Evolutionary conservation across 1,284 basidiomycete species (phyloP), one percentile per base, ranked within the genome.

Genomic region (Irpex sp.): DNA sequence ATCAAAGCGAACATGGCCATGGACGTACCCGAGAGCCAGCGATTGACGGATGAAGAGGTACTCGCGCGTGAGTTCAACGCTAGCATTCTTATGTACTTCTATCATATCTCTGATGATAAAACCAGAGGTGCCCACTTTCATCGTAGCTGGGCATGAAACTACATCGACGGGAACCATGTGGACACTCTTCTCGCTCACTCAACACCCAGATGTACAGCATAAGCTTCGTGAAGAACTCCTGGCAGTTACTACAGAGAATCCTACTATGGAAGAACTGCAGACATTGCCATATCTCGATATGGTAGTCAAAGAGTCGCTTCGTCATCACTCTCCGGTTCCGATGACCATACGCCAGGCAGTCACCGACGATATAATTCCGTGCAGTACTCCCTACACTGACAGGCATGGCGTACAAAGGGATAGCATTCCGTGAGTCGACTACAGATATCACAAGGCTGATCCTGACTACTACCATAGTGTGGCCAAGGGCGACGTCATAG

Each of bases 241-340:
- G 11, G 77, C 81, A 0, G 76, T 90, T 9, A 27, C 71, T 3
- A 78, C 77, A 2, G 78, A 80, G 20, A 76, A 70, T 0, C 82
- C 81, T 1, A 85, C 87, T 0, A 90, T 91, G 87, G 91, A 92
- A 15, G 85, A 91, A 66, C 83, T 93, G n/a, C 86, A 87, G 70
- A 79, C 84, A 81, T 83, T 20, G n/a, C n/a, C n/a, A n/a, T n/a
- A n/a, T n/a, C n/a, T n/a, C n/a, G n/a, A n/a, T n/a, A n/a, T n/a
- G n/a, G 90, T 95, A 13, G 84, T 94, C 3, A 88, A 91, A 38
- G 96, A 97, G 80, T 85, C 86, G 0, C 82, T 97, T 44, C 87
- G 95, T 10, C 74, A 95, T 10, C 85, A 92, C 74, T 75, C 90
- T 0, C 93, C 94, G 2, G 91, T 94, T 0, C 82, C 89, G 0